Evolutionary conservation across 2,329 filamentous ascomycete genomes (phyloP), one percentile per base, ranked within the genome.

Genomic region (Aspergillus sclerotialis): DNA sequence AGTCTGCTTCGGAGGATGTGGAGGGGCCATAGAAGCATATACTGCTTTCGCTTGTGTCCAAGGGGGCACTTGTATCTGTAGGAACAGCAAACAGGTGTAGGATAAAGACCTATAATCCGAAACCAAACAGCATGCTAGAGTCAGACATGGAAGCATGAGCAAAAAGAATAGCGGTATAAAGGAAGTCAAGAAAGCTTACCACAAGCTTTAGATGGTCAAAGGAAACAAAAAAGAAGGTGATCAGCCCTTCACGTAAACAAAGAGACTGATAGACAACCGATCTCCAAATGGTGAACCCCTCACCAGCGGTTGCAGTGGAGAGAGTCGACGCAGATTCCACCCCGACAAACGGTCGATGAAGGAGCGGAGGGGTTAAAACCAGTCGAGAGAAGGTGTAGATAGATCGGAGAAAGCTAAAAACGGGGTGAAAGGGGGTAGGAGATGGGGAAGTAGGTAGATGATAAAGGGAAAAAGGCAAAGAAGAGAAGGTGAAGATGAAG

Each of bases 401-500:
- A 23, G 44, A 42, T 44, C 40, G 47, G 44, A 46, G 12, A 18
- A 18, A 21, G 19, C 25, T 36, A 26, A 24, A 34, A 33, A 31
- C 36, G 35, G 28, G 19, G 19, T 27, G 36, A 21, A 18, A 23
- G 14, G 24, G 33, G 32, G 37, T 31, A 17, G 12, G 14, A 29
- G 33, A 34, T 10, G 29, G 14, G 35, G 24, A 28, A 16, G 13
- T 18, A 32, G 33, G 25, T 25, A 28, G 25, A 17, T 10, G 24
- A 23, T 15, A 32, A 29, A 17, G 25, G 18, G 12, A 26, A 29
- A 15, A 21, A 16, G 35, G 27, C 30, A 38, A 26, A 24, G 36
- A 35, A 19, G 35, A 28, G 35, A 33, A 37, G 46, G 46, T 46
- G 44, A 40, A 44, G 52, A 54, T 55, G 47, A 45, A 46, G 48